A percentile compares a stretch with the other conserved stretches of the same genome.
Evolutionary conservation across 257 asterid genomes (phyloP).

Genomic region (Jaltomata sinuosa): DNA sequence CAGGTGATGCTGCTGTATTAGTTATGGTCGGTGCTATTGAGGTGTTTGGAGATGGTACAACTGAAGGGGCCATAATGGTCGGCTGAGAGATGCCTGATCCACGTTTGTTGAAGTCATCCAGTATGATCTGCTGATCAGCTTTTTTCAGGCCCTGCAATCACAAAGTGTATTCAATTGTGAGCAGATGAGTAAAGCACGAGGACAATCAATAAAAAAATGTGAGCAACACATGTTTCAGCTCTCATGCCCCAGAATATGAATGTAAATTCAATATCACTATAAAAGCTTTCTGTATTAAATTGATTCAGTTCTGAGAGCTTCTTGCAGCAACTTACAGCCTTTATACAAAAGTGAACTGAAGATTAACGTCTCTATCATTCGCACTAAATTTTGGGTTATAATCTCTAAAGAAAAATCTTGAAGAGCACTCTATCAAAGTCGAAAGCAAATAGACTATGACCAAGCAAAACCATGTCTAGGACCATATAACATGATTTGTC

Average conservation of each 20-base stretch:
- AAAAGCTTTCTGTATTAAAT: not conserved
- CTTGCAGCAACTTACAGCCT: not conserved
- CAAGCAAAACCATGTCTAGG: not conserved
- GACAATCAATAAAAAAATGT: not conserved
- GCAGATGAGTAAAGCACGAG: not conserved
- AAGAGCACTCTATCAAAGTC: too few species aligned
- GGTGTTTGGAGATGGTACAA: slow-evolving; percentile 30
- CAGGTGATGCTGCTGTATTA: slow-evolving; percentile 36
- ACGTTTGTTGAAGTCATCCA: slow-evolving; percentile 81
- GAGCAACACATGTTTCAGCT: not conserved
- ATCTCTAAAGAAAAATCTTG: not conserved
- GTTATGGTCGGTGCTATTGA: slow-evolving; percentile 31
- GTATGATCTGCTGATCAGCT: slow-evolving; percentile 80
- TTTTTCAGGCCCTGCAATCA: slow-evolving; percentile 66
- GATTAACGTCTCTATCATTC: not conserved
- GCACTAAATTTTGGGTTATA: not conserved
- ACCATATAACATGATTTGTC: not conserved
- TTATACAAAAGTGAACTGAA: not conserved
- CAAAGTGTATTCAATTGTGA: not conserved
- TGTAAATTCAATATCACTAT: not conserved
- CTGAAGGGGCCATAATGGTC: slow-evolving; percentile 19
- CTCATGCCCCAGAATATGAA: not conserved
- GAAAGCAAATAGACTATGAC: too few species aligned
- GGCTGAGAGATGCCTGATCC: slow-evolving; percentile 65
- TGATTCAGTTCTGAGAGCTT: too few species aligned